A percentile compares a stretch with the other conserved stretches of the same genome.
phyloP scores from a whole-genome alignment of 2,329 filamentous ascomycete species.

The Aspergillus sp. region DNA sequence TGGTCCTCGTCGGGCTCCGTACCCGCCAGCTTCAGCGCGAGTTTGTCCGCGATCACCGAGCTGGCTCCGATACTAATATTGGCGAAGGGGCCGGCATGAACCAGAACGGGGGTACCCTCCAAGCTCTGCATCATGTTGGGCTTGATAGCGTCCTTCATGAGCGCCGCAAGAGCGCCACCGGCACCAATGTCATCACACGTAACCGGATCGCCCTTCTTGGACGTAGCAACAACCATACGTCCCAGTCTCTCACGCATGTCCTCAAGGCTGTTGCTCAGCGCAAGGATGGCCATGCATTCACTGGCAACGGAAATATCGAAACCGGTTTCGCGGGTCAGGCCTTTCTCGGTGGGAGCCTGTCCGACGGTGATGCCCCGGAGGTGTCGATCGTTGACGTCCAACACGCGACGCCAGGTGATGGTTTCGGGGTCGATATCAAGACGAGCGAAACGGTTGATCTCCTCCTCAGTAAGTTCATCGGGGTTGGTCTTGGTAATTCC shows the following conservation, averaged over 20 bases:
- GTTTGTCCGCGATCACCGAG: constrained; percentile 90
- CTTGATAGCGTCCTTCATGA: constrained; percentile 99
- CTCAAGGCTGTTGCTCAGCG: constrained; percentile 79
- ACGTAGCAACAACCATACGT: constrained; percentile 92
- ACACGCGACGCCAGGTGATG: constrained; percentile 93
- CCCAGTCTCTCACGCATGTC: constrained; percentile 94
- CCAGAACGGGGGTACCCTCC: constrained; percentile 95
- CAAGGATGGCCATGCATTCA: constrained; percentile 97
- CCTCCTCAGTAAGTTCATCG: constrained; percentile 83
- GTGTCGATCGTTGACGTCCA: constrained; percentile 97
- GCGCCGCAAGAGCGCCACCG: constrained; percentile 84
- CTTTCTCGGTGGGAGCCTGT: constrained; percentile 85
- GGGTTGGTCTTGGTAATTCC: constrained; percentile 95
- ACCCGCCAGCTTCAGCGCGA: constrained; percentile 92
- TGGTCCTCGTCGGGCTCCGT: constrained; percentile 90
- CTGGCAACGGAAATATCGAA: constrained; percentile 98
- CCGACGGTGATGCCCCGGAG: constrained; percentile 87
- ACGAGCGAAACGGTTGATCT: constrained; percentile 83
- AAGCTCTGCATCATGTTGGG: constrained; percentile 98
- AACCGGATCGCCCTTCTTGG: constrained; percentile 79
- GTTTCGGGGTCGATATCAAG: constrained; percentile 95
- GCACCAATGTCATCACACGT: constrained; percentile 95
- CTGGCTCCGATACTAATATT: constrained; percentile 98
- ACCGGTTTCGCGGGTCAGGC: constrained; percentile 80
- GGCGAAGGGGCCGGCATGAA: constrained; percentile 95